Evolutionary conservation across 768 basidiomycete genomes (phyloP).

Genomic region (Mycena leptocephala): DNA sequence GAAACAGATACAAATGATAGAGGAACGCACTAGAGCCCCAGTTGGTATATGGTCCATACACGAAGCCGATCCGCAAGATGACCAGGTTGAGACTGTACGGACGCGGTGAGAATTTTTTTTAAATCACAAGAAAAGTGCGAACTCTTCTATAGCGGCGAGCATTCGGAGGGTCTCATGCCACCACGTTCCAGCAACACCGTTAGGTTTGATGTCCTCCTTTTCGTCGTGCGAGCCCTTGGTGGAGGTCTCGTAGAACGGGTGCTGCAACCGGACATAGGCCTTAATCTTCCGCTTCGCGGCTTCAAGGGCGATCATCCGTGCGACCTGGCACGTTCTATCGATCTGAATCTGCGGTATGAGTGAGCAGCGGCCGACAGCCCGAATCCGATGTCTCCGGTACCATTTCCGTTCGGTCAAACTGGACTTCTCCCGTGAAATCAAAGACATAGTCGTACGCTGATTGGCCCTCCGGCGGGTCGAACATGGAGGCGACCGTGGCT

Average conservation of each 20-base stretch:
- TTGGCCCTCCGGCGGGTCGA: constrained; percentile 81
- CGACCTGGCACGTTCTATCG: constrained; percentile 79
- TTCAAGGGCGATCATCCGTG: constrained; percentile 80
- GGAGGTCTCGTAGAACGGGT: constrained; percentile 84
- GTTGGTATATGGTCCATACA: constrained; percentile 88
- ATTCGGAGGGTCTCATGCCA: constrained; percentile 90
- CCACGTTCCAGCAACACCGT: constrained; percentile 83
- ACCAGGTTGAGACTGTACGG: constrained; percentile 81
- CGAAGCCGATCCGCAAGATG: constrained; percentile 80
- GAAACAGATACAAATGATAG: background rate
- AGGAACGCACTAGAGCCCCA: constrained; percentile 75
- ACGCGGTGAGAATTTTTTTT: constrained; percentile 34
- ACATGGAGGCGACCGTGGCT: constrained; percentile 80
- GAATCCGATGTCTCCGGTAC: constrained; percentile 58
- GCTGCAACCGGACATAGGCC: constrained; percentile 84
- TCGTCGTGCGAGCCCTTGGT: constrained; percentile 79
- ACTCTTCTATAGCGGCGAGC: constrained; percentile 84
- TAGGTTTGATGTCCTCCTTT: constrained; percentile 82
- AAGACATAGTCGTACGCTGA: constrained; percentile 87
- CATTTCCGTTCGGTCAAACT: constrained; percentile 82
- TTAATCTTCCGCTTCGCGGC: constrained; percentile 86
- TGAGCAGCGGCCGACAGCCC: background rate
- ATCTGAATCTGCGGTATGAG: constrained; percentile 76
- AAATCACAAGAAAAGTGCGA: constrained; percentile 39
- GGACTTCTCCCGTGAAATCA: constrained; percentile 88